Evolutionary conservation across 2,329 filamentous ascomycete genomes (phyloP).

Genomic region (Grosmannia penicillata): DNA sequence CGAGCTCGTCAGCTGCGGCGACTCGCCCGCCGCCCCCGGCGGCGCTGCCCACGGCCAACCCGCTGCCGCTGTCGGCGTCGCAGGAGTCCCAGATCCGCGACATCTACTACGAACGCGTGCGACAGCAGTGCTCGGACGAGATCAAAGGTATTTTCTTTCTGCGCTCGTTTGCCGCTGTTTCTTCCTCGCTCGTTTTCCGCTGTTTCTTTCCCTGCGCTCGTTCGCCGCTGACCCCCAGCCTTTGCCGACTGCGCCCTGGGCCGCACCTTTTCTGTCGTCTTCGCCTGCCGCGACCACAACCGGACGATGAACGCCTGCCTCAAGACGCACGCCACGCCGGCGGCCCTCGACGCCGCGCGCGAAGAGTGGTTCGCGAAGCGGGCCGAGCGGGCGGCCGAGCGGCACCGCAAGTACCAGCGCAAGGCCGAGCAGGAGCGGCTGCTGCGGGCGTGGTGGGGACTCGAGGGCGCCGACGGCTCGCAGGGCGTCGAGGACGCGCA

Average conservation of each 20-base stretch:
- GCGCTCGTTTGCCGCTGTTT: neutral
- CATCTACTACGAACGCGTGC: constrained; percentile 66
- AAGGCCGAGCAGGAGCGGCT: constrained; percentile 50
- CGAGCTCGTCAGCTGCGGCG: constrained; percentile 14
- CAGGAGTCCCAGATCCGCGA: constrained; percentile 74
- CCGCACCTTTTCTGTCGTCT: constrained; percentile 77
- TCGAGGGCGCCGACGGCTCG: constrained; percentile 16
- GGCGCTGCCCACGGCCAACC: constrained; percentile 52
- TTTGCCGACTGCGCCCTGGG: constrained; percentile 83
- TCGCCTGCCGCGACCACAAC: constrained; percentile 67
- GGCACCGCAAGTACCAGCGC: constrained; percentile 46
- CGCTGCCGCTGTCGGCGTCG: constrained; percentile 65
- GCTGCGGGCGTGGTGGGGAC: constrained; percentile 52
- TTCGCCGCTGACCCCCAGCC: constrained; percentile 34
- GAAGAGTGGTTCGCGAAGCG: constrained; percentile 84
- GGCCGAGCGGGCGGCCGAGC: constrained; percentile 52
- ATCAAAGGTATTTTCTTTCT: constrained; percentile 62
- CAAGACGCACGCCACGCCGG: constrained; percentile 69
- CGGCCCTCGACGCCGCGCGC: constrained; percentile 73
- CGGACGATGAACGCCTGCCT: constrained; percentile 90
- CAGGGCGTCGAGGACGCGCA: constrained; percentile 25
- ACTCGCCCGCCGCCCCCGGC: neutral
- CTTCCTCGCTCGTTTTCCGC: neutral
- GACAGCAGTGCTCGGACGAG: constrained; percentile 58
- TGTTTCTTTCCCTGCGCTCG: neutral